Conservation (phyloP, 805 yeast genomes). For the Suhomyces vadensis region DNA sequence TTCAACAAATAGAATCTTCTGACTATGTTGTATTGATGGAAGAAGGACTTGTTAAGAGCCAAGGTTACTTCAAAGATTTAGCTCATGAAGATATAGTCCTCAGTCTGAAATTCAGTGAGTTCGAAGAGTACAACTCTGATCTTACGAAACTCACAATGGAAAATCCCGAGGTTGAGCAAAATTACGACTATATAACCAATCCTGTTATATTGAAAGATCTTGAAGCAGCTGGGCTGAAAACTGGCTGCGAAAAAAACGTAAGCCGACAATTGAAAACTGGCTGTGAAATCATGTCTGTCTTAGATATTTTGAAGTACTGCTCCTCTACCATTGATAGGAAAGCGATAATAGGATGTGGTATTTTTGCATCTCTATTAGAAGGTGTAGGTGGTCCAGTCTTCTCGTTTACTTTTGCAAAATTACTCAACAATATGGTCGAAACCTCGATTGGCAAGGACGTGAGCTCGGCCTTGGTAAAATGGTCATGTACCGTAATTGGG, state of each 20-base stretch:
- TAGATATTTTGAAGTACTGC: conserved; percentile 28
- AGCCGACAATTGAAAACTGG: neutral
- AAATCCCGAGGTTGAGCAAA: neutral
- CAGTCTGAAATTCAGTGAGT: neutral
- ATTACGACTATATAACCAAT: conserved; percentile 19
- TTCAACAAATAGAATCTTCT: conserved; percentile 51
- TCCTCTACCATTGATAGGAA: conserved; percentile 19
- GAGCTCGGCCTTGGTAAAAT: conserved; percentile 43
- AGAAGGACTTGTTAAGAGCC: conserved; percentile 49
- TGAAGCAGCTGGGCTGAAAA: conserved; percentile 12
- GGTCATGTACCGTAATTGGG: conserved; percentile 68
- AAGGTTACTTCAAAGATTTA: conserved; percentile 14
- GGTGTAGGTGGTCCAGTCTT: conserved; percentile 76
- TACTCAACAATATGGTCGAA: conserved; percentile 65
- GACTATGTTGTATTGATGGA: conserved; percentile 64
- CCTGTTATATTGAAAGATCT: conserved; percentile 27
- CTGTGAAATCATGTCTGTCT: conserved; percentile 21
- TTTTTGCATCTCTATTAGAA: conserved; percentile 51
- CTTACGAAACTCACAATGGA: too few relatives aligned
- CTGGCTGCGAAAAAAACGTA: conserved; percentile 6
- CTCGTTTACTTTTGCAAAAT: conserved; percentile 71
- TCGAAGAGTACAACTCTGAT: too few relatives aligned
- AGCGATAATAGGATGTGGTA: conserved; percentile 47
- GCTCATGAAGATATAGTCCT: neutral
- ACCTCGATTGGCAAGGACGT: conserved; percentile 30